Conservation (phyloP, 2,329 filamentous ascomycete genomes). For the Mariannaea sp. region DNA sequence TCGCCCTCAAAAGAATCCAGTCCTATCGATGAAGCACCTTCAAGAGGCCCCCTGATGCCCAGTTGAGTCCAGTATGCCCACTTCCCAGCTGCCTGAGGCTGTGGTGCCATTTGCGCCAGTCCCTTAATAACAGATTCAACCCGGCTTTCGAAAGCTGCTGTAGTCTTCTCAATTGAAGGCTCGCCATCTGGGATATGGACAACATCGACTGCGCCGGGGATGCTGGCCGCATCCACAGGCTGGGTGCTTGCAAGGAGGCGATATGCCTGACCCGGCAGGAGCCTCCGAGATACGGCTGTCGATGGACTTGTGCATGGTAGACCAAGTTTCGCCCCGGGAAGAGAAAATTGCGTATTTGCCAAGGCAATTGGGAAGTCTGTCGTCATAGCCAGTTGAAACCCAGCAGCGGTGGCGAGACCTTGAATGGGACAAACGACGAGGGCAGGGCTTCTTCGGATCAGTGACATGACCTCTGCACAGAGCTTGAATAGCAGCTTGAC, state of each 20-base stretch:
- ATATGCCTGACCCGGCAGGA: constrained; percentile 23
- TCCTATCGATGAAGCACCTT: neutral
- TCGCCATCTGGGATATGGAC: neutral
- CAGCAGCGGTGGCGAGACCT: constrained; percentile 33
- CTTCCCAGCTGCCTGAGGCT: constrained; percentile 32
- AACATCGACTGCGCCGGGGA: constrained; percentile 28
- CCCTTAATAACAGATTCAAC: constrained; percentile 16
- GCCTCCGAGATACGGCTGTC: constrained; percentile 27
- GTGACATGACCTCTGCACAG: constrained; percentile 31
- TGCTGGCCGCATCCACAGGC: constrained; percentile 17
- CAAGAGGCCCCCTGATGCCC: constrained; percentile 5
- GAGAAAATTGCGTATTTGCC: constrained; percentile 23
- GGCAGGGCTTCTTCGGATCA: constrained; percentile 31
- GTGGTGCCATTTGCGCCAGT: constrained; percentile 21
- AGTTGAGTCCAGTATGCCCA: constrained; percentile 36
- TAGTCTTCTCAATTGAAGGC: neutral
- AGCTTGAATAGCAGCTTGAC: constrained; percentile 27
- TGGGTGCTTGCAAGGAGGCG: constrained; percentile 28
- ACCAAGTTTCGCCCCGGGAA: constrained; percentile 32
- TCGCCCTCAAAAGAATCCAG: constrained; percentile 13
- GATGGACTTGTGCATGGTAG: constrained; percentile 34
- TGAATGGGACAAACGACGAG: constrained; percentile 32
- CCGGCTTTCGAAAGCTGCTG: constrained; percentile 19
- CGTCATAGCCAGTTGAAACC: constrained; percentile 34
- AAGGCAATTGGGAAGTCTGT: constrained; percentile 31